phyloP scores from a whole-genome alignment of 768 basidiomycete genomes.

The Boletus insuetus region DNA sequence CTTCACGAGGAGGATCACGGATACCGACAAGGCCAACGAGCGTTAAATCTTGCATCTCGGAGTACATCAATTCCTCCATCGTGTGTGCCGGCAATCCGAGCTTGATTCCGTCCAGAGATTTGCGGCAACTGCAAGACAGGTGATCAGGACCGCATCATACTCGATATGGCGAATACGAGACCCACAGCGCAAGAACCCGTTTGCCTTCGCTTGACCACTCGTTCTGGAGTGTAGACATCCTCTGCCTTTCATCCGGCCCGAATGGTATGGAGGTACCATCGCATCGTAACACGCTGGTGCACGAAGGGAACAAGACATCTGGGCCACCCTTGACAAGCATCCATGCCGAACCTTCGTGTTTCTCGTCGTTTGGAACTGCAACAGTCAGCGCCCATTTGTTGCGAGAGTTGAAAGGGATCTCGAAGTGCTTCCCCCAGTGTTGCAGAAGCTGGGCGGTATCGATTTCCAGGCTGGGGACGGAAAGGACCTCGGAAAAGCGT shows the following conservation, averaged over 20 bases:
- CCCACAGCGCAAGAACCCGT: slow-evolving; percentile 49
- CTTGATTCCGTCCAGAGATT: slow-evolving; percentile 21
- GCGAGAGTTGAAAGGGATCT: slow-evolving; percentile 46
- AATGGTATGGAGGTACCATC: slow-evolving; percentile 35
- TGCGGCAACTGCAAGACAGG: slow-evolving; percentile 26
- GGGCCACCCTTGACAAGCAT: slow-evolving; percentile 60
- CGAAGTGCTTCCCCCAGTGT: slow-evolving; percentile 28
- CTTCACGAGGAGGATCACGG: slow-evolving; percentile 56
- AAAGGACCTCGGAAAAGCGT: slow-evolving; percentile 40
- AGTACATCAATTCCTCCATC: slow-evolving; percentile 39
- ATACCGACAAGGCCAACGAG: slow-evolving; percentile 54
- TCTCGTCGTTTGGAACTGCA: slow-evolving; percentile 14
- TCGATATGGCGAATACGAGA: background rate
- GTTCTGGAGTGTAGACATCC: slow-evolving; percentile 33
- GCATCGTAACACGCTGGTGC: slow-evolving; percentile 31
- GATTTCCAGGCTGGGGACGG: slow-evolving; percentile 19
- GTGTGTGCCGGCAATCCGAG: slow-evolving; percentile 21
- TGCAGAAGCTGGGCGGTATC: slow-evolving; percentile 14
- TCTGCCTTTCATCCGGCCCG: slow-evolving; percentile 18
- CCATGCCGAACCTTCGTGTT: slow-evolving; percentile 17
- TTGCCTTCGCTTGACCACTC: slow-evolving; percentile 49
- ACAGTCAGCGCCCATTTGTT: slow-evolving; percentile 58
- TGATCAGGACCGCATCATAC: background rate
- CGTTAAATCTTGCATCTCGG: slow-evolving; percentile 38
- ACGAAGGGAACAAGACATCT: slow-evolving; percentile 46